Base-by-base conservation (phyloP, 805 yeast species). In the Candida nemodendra region DNA sequence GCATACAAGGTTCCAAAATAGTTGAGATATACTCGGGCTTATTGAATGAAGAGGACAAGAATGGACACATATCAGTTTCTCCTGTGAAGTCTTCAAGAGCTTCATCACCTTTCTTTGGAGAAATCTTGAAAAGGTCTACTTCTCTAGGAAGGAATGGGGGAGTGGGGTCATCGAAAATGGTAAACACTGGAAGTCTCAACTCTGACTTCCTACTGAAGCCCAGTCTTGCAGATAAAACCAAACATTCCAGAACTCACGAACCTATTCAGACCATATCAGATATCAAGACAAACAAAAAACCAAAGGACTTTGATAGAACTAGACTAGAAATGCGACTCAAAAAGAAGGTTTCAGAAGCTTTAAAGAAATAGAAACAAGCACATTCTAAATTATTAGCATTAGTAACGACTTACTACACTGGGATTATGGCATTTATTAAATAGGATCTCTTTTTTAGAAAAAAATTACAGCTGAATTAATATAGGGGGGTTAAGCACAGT, bases 311-410 rank as follows among this genome's bases (percentile, higher is more conserved):
- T 36, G 76, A 74, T 44, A 70, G 77, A 50, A 59, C 65, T 12
- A 54, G 79, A 34, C 41, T 75, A 41, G 81, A 75, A 47, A 59
- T 67, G 70, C 57, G 74, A 36, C 53, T 75, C 34, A 69, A 72
- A 51, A 72, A 72, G 54, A 68, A 62, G 36, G 77, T 62, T 2
- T 62, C 58, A 28, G 64, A 53, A 48, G 53, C 62, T 23, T 44
- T 68, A 48, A 64, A 55, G 34, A 51, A 55, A 27, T 47, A 41
- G 30, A 25, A n/a, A n/a, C n/a, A n/a, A n/a, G n/a, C n/a, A n/a
- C n/a, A n/a, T n/a, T n/a, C n/a, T n/a, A n/a, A n/a, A n/a, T n/a
- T n/a, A n/a, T n/a, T n/a, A n/a, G n/a, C n/a, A n/a, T n/a, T n/a
- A n/a, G n/a, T n/a, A n/a, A n/a, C n/a, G n/a, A n/a, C n/a, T n/a